A percentile compares a stretch with the other conserved stretches of the same genome.
Conservation (phyloP, 2,329 filamentous ascomycete species). For the Colletotrichum lindemuthianum region DNA sequence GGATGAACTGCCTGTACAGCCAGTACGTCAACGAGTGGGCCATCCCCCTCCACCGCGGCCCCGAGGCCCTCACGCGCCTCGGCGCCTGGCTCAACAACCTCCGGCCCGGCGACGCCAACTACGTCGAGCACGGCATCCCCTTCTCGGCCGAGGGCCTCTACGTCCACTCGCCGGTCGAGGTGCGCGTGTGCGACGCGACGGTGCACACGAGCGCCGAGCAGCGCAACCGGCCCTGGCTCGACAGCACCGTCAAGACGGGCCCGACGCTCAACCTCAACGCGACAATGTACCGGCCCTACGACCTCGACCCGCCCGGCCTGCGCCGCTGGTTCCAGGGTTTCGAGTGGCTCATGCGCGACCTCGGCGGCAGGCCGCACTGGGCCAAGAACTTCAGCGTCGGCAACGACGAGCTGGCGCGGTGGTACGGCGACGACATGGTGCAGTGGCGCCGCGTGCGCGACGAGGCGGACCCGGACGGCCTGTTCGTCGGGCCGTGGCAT, state of each 20-base stretch:
- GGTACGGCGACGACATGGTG: slow-evolving; percentile 75
- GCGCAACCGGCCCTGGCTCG: slow-evolving; percentile 62
- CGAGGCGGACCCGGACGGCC: slow-evolving; percentile 79
- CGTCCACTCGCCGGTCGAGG: slow-evolving; percentile 91
- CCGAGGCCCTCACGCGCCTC: slow-evolving; percentile 84
- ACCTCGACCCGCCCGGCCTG: slow-evolving; percentile 78
- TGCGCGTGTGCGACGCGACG: slow-evolving; percentile 81
- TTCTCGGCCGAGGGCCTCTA: slow-evolving; percentile 83
- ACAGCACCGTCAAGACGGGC: slow-evolving; percentile 73
- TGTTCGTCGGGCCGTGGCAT: slow-evolving; percentile 95
- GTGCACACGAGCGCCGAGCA: slow-evolving; percentile 44
- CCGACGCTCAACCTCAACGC: slow-evolving; percentile 91
- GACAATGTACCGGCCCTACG: slow-evolving; percentile 87
- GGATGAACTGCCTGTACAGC: slow-evolving; percentile 97
- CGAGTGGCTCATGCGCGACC: slow-evolving; percentile 88
- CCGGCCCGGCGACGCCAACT: slow-evolving; percentile 69
- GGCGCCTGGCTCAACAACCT: slow-evolving; percentile 83
- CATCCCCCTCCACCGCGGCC: slow-evolving; percentile 84
- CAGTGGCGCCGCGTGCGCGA: slow-evolving; percentile 76
- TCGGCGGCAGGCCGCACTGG: slow-evolving; percentile 90
- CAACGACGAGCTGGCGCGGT: slow-evolving; percentile 65
- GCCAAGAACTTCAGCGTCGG: slow-evolving; percentile 85
- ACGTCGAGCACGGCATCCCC: slow-evolving; percentile 76
- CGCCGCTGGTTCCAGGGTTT: slow-evolving; percentile 88
- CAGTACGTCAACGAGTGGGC: slow-evolving; percentile 99